Base-by-base conservation (phyloP, 2,329 filamentous ascomycete species). In the Hansfordia pulvinata region DNA sequence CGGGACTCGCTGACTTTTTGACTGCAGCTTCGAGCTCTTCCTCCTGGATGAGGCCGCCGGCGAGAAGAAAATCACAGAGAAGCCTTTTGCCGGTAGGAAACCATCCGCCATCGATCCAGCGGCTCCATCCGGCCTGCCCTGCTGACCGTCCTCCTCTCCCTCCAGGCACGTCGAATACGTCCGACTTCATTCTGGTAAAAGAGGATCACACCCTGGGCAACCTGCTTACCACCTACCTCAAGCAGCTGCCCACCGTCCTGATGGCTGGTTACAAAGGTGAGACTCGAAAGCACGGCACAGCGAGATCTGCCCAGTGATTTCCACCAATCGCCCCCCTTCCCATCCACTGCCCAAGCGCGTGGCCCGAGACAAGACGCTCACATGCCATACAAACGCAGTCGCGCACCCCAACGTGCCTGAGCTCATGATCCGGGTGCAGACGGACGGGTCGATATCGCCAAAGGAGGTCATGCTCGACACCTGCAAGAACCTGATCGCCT, bases 131-230 rank as follows among this genome's bases (percentile, higher is more conserved):
- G n/a, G n/a, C n/a, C n/a, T n/a, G 8, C 23, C 19, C n/a, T 14
- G 11, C 16, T 28, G 20, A 29, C 21, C 18, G 19, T 31, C 19
- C 29, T 17, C 8, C 29, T n/a, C n/a, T 27, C 17, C 25, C 25
- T 17, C 7, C 32, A 90, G 85, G 84, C 46, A 85, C 93, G 49
- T 83, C 88, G 13, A 93, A 93, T 50, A 85, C 82, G n/a, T 81
- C 84, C 8, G 81, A 94, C 54, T 98, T 98, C 60, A 75, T 83
- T 32, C 76, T 98, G 56, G 83, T 84, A 56, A 96, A 94, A 54
- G 90, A 98, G 53, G 90, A 98, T 43, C 88, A 94, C 57, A 94
- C 88, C 2, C 70, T 98, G 15, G 90, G 78, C 42, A 94, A 98
- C 53, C 67, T 98, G 30, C 68, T 98, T 30, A 71, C 79, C 25